Evolutionary conservation across 1,139 yeast genomes (phyloP).

Genomic region (Saccharomyces pastorianus): DNA sequence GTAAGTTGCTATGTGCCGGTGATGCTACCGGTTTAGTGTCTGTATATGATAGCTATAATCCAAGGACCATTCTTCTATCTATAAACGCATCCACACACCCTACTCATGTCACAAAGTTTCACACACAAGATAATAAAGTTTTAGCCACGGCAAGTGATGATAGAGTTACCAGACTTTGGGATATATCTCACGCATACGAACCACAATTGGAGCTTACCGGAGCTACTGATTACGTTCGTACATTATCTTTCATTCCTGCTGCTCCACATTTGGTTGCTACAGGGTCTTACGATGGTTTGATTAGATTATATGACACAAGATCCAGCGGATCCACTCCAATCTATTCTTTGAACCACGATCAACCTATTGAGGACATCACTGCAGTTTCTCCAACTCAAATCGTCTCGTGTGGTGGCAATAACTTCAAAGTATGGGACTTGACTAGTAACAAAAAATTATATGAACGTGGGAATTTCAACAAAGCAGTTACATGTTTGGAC

Average conservation of each 20-base stretch:
- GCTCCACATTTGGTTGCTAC: slow-evolving; percentile 63
- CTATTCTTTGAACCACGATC: slow-evolving; percentile 41
- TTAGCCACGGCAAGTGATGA: slow-evolving; percentile 91
- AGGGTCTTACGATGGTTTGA: slow-evolving; percentile 87
- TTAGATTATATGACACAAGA: slow-evolving; percentile 83
- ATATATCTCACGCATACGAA: slow-evolving; percentile 70
- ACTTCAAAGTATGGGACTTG: slow-evolving; percentile 86
- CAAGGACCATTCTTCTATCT: slow-evolving; percentile 71
- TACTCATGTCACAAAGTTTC: slow-evolving; percentile 86
- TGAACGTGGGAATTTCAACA: slow-evolving; percentile 61
- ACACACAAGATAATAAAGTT: slow-evolving; percentile 48
- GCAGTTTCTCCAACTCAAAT: slow-evolving; percentile 74
- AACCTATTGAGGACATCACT: slow-evolving; percentile 82
- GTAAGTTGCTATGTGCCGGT: slow-evolving; percentile 83
- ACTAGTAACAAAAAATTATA: slow-evolving; percentile 47
- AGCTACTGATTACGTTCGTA: slow-evolving; percentile 82
- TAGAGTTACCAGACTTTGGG: slow-evolving; percentile 77
- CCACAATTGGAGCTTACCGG: slow-evolving; percentile 57
- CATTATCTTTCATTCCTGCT: slow-evolving; percentile 66
- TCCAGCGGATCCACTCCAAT: slow-evolving; percentile 40
- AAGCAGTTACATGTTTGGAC: slow-evolving; percentile 80
- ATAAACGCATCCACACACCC: slow-evolving; percentile 78
- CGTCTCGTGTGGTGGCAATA: slow-evolving; percentile 80
- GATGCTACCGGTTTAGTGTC: slow-evolving; percentile 84
- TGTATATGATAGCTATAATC: slow-evolving; percentile 70